phyloP scores from a whole-genome alignment of 1,284 basidiomycete genomes.

The Termitomyces sp. region DNA sequence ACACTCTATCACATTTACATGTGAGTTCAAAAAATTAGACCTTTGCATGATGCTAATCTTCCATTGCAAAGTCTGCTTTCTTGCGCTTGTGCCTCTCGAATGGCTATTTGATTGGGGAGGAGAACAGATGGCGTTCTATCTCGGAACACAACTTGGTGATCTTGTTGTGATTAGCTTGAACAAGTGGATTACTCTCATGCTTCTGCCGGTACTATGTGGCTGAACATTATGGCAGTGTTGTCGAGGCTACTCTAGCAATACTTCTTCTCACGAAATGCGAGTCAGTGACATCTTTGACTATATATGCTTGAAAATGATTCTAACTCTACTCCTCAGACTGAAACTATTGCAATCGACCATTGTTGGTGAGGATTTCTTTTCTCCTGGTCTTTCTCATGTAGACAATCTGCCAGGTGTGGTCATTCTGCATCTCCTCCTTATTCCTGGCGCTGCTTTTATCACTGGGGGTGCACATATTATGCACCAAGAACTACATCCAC shows the following conservation, averaged over 20 bases:
- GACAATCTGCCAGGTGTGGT: slow-evolving; percentile 42
- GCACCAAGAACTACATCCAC: slow-evolving; percentile 40
- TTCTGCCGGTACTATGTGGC: background rate
- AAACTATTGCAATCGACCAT: slow-evolving; percentile 57
- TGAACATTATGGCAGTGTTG: slow-evolving; percentile 29
- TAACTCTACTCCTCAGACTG: slow-evolving; percentile 29
- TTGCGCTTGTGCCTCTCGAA: slow-evolving; percentile 55
- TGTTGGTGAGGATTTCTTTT: slow-evolving; percentile 34
- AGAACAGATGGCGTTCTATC: slow-evolving; percentile 56
- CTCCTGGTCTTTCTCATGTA: background rate
- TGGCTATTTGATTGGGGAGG: slow-evolving; percentile 57
- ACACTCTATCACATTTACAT: slow-evolving; percentile 31
- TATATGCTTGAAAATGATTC: slow-evolving; percentile 1
- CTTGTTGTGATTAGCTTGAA: slow-evolving; percentile 54
- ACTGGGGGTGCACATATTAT: slow-evolving; percentile 53
- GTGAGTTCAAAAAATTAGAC: slow-evolving; percentile 25
- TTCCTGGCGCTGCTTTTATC: slow-evolving; percentile 58
- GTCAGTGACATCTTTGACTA: slow-evolving; percentile 34
- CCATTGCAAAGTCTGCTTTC: slow-evolving; percentile 43
- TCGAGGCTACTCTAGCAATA: slow-evolving; percentile 65
- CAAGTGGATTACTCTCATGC: slow-evolving; percentile 39
- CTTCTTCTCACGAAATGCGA: slow-evolving; percentile 62
- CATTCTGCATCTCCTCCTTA: slow-evolving; percentile 55
- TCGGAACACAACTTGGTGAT: slow-evolving; percentile 54
- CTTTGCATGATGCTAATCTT: background rate